Evolutionary conservation across 208 protist species (phyloP).

Genomic region (Trypanosomatidae sp.): DNA sequence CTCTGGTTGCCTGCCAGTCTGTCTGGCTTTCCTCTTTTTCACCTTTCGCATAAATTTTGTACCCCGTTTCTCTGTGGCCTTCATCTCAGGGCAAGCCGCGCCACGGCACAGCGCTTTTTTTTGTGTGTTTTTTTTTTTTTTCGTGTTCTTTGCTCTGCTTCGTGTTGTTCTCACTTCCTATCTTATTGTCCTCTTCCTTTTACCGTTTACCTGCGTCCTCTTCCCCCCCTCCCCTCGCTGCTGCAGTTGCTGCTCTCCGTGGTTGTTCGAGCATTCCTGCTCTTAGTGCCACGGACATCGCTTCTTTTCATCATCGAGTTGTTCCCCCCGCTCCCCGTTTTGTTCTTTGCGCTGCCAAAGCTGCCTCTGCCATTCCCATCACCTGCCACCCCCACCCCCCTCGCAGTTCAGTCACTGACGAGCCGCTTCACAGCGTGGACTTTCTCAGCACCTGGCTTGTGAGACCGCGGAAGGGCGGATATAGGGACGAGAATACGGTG

Average conservation of each 20-base stretch:
- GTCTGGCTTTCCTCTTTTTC: neutral
- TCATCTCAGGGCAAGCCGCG: neutral
- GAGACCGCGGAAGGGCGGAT: neutral
- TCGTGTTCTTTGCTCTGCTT: neutral
- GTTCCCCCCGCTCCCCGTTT: neutral
- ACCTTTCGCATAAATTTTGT: neutral
- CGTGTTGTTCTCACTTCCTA: neutral
- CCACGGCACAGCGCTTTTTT: neutral
- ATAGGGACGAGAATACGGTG: neutral
- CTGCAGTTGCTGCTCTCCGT: neutral
- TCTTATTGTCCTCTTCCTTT: neutral
- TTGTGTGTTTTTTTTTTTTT: neutral
- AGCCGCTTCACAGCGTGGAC: neutral
- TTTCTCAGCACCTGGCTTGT: neutral
- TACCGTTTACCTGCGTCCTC: neutral
- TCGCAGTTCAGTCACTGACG: neutral
- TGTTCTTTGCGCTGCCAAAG: neutral
- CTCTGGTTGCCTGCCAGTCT: neutral
- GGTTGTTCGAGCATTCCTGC: neutral
- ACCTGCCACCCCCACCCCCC: neutral
- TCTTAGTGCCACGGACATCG: neutral
- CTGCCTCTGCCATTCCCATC: neutral
- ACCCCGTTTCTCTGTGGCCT: neutral
- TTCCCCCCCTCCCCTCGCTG: neutral
- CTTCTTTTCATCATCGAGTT: neutral